Percentiles rank a stretch among this genome's conserved stretches.
These are phyloP conservation scores for Delitschia confertaspora DNA, from an alignment of 495 filamentous ascomycete species.

Conservation along the genomic window DNA sequence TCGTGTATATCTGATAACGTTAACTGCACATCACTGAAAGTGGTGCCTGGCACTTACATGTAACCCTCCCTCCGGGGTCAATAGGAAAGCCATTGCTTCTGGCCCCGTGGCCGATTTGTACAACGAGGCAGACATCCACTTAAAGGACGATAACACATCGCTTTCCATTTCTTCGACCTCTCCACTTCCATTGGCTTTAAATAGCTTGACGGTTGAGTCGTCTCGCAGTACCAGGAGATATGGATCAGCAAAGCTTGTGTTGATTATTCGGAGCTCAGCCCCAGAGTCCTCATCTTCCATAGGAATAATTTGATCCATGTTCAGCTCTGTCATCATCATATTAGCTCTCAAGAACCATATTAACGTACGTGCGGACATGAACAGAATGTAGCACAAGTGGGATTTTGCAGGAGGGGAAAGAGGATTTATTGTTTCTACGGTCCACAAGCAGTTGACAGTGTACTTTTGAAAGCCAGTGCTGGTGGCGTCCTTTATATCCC, in stretches of 20 bases:
- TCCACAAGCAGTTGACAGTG: too few species aligned
- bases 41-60: slow-evolving; percentile 66
- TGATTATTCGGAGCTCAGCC: slow-evolving; percentile 60
- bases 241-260: slow-evolving; percentile 78
- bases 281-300: slow-evolving; percentile 81
- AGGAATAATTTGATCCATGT: slow-evolving; percentile 78
- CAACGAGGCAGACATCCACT: slow-evolving; percentile 74
- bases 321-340: slow-evolving; percentile 52
- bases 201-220: slow-evolving; percentile 65
- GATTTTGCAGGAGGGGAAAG: too few species aligned
- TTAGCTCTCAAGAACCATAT: not conserved
- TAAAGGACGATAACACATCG: slow-evolving; percentile 46
- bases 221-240: slow-evolving; percentile 80
- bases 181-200: slow-evolving; percentile 64
- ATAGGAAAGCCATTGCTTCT: slow-evolving; percentile 59
- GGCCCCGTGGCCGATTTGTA: slow-evolving; percentile 49
- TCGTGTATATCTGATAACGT: slow-evolving; percentile 43
- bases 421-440: too few species aligned
- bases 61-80: slow-evolving; percentile 61
- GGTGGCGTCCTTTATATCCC: too few species aligned
- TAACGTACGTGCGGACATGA: not conserved
- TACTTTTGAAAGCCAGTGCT: too few species aligned
- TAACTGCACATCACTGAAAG: too few species aligned
- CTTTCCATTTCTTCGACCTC: slow-evolving; percentile 76
- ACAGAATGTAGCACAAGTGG: too few species aligned